Evolutionary conservation across 2,329 filamentous ascomycete species (phyloP).

Genomic region (Talaromyces rugulosus): DNA sequence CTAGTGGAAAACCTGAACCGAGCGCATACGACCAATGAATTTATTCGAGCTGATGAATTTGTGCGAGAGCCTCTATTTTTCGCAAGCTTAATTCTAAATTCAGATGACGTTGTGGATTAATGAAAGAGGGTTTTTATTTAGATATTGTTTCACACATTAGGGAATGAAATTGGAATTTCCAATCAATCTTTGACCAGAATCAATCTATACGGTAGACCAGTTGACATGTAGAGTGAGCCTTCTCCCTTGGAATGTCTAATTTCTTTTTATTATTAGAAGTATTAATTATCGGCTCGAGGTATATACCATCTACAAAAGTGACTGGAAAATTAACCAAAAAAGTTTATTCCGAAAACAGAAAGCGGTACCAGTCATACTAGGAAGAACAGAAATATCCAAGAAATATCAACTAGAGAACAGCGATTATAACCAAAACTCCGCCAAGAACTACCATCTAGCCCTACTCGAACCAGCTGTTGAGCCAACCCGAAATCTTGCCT

Average conservation of each 20-base stretch:
- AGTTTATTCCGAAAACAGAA: background rate
- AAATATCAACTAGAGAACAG: background rate
- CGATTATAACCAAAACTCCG: background rate
- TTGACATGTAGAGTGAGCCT: background rate
- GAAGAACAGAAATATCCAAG: background rate
- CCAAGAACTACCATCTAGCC: background rate
- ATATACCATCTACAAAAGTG: background rate
- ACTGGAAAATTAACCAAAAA: background rate
- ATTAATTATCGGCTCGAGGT: background rate
- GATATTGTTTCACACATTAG: background rate
- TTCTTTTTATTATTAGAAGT: background rate
- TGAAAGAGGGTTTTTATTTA: background rate
- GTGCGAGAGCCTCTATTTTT: slow-evolving; percentile 26
- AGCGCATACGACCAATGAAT: slow-evolving; percentile 36
- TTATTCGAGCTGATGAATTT: slow-evolving; percentile 23
- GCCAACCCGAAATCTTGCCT: slow-evolving; percentile 17
- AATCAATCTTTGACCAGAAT: background rate
- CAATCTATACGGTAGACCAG: background rate
- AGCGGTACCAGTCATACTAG: background rate
- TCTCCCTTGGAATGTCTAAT: background rate
- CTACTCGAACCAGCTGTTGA: slow-evolving; percentile 19
- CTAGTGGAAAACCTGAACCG: slow-evolving; percentile 31
- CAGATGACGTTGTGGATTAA: slow-evolving; percentile 18
- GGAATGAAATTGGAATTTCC: background rate
- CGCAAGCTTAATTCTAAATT: slow-evolving; percentile 22